Conservation (phyloP, 2,329 filamentous ascomycete species). For the Alternaria sp. region DNA sequence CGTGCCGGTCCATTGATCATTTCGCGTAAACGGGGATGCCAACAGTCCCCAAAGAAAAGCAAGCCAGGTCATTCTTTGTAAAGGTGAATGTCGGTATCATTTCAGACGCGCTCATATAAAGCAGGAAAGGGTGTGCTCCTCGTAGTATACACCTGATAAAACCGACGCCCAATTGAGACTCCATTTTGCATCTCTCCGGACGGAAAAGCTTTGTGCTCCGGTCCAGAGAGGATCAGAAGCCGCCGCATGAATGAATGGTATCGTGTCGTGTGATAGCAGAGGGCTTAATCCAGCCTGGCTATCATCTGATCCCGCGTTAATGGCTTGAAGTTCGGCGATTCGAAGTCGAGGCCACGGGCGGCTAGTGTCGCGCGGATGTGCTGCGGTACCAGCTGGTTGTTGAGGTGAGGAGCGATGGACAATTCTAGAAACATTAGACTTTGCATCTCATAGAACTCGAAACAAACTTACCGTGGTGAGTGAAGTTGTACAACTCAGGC, state of each 20-base stretch:
- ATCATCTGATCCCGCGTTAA: slow-evolving; percentile 96
- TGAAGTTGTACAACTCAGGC: slow-evolving; percentile 90
- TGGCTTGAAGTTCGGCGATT: slow-evolving; percentile 79
- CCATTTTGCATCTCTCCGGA: slow-evolving; percentile 42
- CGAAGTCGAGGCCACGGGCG: slow-evolving; percentile 84
- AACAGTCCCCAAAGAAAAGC: slow-evolving; percentile 40
- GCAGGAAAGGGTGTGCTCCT: slow-evolving; percentile 44
- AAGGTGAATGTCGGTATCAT: slow-evolving; percentile 47
- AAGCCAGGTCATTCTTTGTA: slow-evolving; percentile 44
- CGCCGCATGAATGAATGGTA: slow-evolving; percentile 48
- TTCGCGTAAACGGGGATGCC: slow-evolving; percentile 36
- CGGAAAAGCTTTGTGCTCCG: slow-evolving; percentile 39
- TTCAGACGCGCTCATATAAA: slow-evolving; percentile 48
- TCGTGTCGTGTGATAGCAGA: slow-evolving; percentile 47
- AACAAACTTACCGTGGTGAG: slow-evolving; percentile 77
- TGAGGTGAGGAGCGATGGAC: slow-evolving; percentile 90
- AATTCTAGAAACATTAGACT: slow-evolving; percentile 68
- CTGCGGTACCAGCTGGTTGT: slow-evolving; percentile 83
- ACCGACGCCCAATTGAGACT: slow-evolving; percentile 46
- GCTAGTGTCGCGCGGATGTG: slow-evolving; percentile 79
- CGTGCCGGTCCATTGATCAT: slow-evolving; percentile 32
- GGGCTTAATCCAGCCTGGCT: slow-evolving; percentile 82
- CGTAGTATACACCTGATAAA: slow-evolving; percentile 41
- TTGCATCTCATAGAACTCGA: background rate
- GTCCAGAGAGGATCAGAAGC: slow-evolving; percentile 42